Evolutionary conservation across 192 early-diverging fungal genomes (phyloP).

Genomic region (Dispira parvispora): DNA sequence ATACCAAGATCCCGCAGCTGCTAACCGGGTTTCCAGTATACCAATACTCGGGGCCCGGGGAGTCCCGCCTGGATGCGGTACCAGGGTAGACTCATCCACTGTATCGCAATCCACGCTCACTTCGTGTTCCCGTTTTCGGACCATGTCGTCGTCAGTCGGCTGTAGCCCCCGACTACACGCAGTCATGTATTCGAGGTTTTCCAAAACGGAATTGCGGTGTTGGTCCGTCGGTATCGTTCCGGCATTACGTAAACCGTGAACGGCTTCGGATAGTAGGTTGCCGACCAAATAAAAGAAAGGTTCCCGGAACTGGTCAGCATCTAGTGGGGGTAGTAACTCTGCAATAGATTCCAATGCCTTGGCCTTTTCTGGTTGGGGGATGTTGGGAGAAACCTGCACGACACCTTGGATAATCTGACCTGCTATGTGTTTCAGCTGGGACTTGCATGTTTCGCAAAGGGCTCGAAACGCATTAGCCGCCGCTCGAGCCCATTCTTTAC

Average conservation of each 20-base stretch:
- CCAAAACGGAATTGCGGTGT: neutral
- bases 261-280: neutral
- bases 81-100: neutral
- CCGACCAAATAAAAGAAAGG: neutral
- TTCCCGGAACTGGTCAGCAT: neutral
- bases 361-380: conserved; percentile 1
- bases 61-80: neutral
- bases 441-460: conserved; percentile 4
- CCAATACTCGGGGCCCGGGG: neutral
- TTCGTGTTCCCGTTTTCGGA: neutral
- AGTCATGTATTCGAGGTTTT: neutral
- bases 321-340: neutral
- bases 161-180: neutral
- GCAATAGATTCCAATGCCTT: neutral
- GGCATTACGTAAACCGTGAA: neutral
- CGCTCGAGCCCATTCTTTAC: neutral
- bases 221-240: neutral
- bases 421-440: neutral
- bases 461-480: conserved; percentile 1
- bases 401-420: neutral
- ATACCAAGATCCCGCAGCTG: neutral
- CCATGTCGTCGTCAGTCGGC: neutral
- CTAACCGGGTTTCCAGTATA: neutral
- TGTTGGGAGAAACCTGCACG: neutral
- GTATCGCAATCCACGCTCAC: neutral